Evolutionary conservation across 1,139 yeast genomes (phyloP), one percentile per base, ranked within the genome.

Genomic region (Geotrichum reessii): DNA sequence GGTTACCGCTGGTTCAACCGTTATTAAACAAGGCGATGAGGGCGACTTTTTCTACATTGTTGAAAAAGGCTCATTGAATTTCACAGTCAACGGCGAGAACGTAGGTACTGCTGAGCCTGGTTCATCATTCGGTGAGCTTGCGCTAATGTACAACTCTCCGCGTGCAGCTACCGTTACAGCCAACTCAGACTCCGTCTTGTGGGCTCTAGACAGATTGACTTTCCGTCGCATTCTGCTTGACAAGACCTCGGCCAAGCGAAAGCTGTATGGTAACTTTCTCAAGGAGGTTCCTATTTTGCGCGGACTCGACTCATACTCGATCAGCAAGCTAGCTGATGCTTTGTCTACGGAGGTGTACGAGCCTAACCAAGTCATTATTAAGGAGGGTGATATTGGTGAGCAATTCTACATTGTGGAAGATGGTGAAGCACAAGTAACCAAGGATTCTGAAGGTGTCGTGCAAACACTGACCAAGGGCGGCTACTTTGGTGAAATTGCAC

Each of bases 121-220:
- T 3, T 84, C 96, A 6, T 86, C 95, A 51, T 93, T 93, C 74
- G 99, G 99, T 68, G 99, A 93, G 73, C 81, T 93, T 69, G 99
- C 99, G 1, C 81, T 93, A 67, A 91, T 93, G 97, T 93, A 93
- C 77, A 93, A 93, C 74, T 85, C 97, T 22, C 98, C 98, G 62
- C 84, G 99, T 74, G 99, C 98, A 6, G 99, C 98, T 19, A 91
- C 98, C 0, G 98, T 90, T 1, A 70, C 80, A 22, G 96, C 97
- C 9, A 80, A 83, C 37, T 76, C 85, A 9, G 87, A 84, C 64
- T 81, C 86, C 67, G 82, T 81, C 40, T 80, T 92, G 56, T 93
- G 97, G 97, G 95, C 96, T 1, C 80, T 93, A 67, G 99, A 93
- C 74, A 84, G 99, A 70, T 78, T 87, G 68, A 92, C 98, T 0